These are phyloP conservation scores for Colletotrichum australisinense DNA, from an alignment of 2,329 filamentous ascomycete genomes.

Conservation along the genomic window DNA sequence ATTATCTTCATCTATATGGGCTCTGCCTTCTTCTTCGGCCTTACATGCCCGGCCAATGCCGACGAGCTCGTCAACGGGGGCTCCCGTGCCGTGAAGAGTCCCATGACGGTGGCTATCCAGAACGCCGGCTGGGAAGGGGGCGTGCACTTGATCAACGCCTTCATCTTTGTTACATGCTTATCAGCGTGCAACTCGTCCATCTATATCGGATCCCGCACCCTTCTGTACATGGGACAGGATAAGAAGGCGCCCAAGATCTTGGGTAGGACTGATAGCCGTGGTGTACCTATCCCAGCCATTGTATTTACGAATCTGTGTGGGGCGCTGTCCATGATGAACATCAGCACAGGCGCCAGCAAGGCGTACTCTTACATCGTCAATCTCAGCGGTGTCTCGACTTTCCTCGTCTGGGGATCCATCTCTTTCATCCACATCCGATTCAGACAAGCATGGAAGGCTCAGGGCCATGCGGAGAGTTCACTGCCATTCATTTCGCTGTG, in stretches of 20 bases:
- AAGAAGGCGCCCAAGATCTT: conserved; percentile 78
- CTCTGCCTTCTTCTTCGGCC: conserved; percentile 78
- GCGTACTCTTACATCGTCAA: conserved; percentile 79
- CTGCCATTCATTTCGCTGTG: conserved; percentile 66
- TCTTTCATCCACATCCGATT: conserved; percentile 79
- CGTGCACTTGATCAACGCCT: conserved; percentile 81
- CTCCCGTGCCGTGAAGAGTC: conserved; percentile 75
- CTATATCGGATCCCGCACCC: conserved; percentile 80
- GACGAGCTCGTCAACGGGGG: conserved; percentile 69
- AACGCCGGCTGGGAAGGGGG: conserved; percentile 80
- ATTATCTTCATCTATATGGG: conserved; percentile 76
- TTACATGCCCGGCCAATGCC: conserved; percentile 78
- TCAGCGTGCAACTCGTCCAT: conserved; percentile 80
- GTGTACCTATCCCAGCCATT: conserved; percentile 71
- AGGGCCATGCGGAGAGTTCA: conserved; percentile 65
- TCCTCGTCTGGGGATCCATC: conserved; percentile 78
- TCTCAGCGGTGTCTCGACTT: conserved; percentile 76
- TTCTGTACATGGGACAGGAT: conserved; percentile 81
- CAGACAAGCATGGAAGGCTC: conserved; percentile 69
- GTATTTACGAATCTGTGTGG: conserved; percentile 78
- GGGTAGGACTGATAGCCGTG: conserved; percentile 73
- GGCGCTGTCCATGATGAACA: conserved; percentile 79
- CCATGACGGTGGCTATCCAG: conserved; percentile 79
- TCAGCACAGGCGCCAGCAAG: conserved; percentile 72
- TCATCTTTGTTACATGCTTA: conserved; percentile 79